Percentiles rank a stretch among this genome's conserved stretches.
phyloP scores from a whole-genome alignment of 208 protist genomes.

The Trichomonas vaginalis region DNA sequence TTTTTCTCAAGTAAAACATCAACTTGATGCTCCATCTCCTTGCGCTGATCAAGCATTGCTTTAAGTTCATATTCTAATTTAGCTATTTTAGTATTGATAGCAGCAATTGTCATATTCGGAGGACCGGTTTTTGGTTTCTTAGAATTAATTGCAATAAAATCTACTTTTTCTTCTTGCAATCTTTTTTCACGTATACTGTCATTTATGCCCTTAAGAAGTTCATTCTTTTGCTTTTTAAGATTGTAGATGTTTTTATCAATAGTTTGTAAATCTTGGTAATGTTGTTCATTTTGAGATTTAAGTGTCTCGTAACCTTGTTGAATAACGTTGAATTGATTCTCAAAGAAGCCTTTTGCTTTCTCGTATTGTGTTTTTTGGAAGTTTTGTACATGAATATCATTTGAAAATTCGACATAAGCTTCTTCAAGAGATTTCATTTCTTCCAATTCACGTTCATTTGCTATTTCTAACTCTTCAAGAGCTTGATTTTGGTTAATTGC shows the following conservation, averaged over 20 bases:
- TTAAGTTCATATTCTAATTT: not conserved
- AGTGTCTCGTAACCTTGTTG: not conserved
- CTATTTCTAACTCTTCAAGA: not conserved
- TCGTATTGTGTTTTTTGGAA: not conserved
- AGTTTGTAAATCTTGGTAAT: not conserved
- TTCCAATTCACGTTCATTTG: not conserved
- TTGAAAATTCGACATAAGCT: not conserved
- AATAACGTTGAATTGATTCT: not conserved
- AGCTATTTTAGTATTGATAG: not conserved
- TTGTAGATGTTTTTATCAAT: not conserved
- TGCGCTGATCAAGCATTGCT: not conserved
- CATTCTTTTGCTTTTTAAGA: not conserved
- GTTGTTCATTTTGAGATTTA: not conserved
- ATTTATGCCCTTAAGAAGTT: not conserved
- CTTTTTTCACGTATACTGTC: not conserved
- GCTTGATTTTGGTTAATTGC: not conserved
- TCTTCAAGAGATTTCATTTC: not conserved
- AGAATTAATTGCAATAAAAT: not conserved
- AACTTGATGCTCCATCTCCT: constrained; percentile 1
- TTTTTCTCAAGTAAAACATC: constrained; percentile 13
- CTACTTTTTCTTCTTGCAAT: not conserved
- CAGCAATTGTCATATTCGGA: not conserved
- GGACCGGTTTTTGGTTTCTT: not conserved
- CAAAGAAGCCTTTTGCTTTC: not conserved
- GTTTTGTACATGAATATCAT: not conserved